Conservation (phyloP, 1,284 basidiomycete genomes). For the Puccinia novopanici region DNA sequence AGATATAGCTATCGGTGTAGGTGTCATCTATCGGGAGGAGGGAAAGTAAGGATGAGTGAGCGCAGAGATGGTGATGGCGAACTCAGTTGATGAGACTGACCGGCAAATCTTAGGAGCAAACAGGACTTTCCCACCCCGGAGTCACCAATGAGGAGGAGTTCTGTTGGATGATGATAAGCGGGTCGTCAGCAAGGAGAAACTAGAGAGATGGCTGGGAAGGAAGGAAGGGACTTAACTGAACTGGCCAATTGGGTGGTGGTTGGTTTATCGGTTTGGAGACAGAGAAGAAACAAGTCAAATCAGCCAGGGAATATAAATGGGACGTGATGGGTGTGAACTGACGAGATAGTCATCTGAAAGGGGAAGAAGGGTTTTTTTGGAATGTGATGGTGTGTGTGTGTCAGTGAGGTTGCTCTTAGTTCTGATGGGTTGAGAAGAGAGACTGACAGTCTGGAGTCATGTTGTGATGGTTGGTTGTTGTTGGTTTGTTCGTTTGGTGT, state of each 20-base stretch:
- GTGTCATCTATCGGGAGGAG: conserved; percentile 59
- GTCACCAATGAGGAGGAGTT: conserved; percentile 71
- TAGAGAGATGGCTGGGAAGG: not conserved
- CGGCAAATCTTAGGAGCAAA: conserved; percentile 64
- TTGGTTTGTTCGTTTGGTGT: not conserved
- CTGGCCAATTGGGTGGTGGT: not conserved
- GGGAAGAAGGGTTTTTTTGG: not conserved
- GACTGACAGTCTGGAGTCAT: conserved; percentile 42
- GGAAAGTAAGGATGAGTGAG: not conserved
- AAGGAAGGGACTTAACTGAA: conserved; percentile 17
- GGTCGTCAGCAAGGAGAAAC: not conserved
- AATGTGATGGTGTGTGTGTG: not conserved
- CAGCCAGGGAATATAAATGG: not conserved
- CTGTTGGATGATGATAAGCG: conserved; percentile 17
- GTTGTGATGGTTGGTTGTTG: not conserved
- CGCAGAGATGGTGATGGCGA: not conserved
- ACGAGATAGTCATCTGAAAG: conserved; percentile 39
- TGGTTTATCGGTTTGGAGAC: not conserved
- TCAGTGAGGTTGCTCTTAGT: not conserved
- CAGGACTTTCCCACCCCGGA: conserved; percentile 90
- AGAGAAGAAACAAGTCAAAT: not conserved
- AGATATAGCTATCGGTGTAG: conserved; percentile 62
- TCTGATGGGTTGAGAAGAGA: not conserved
- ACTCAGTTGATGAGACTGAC: conserved; percentile 10
- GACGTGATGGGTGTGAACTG: not conserved